Conservation (phyloP, 164 flowering plant species). For the Aristolochia californica region DNA sequence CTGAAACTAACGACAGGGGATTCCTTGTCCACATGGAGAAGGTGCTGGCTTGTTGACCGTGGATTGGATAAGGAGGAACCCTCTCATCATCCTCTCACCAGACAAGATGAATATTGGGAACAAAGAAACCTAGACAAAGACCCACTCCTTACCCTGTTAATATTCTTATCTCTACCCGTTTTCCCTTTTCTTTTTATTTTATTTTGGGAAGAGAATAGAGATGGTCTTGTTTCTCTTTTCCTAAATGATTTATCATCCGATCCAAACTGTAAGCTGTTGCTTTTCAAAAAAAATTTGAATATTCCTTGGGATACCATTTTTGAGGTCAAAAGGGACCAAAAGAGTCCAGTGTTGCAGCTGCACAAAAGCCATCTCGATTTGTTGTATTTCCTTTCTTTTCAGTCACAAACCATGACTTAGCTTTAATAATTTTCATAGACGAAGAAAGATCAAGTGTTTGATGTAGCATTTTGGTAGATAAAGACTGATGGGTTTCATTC, state of each 20-base stretch:
- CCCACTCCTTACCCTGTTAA: conserved; percentile 12
- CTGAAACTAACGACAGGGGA: conserved; percentile 1
- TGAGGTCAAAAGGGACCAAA: conserved; percentile 19
- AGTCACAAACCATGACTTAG: neutral
- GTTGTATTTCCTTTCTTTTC: conserved; percentile 4
- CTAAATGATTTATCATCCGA: conserved; percentile 15
- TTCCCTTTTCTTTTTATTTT: too few species aligned
- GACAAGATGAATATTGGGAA: conserved; percentile 51
- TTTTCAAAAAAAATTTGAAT: conserved; percentile 45
- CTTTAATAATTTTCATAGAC: too few species aligned
- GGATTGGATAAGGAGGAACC: conserved; percentile 41
- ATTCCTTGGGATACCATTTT: conserved; percentile 18
- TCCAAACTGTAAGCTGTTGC: conserved; percentile 16
- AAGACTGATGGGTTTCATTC: too few species aligned
- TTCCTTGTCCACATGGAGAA: too few species aligned
- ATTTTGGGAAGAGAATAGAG: too few species aligned
- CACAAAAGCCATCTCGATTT: neutral
- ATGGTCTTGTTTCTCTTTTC: conserved; percentile 9
- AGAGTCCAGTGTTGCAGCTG: neutral
- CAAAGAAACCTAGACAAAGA: conserved; percentile 19
- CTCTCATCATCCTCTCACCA: conserved; percentile 15
- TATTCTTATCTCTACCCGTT: neutral
- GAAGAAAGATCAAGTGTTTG: too few species aligned
- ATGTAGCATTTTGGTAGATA: too few species aligned
- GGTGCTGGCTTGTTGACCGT: conserved; percentile 14